A percentile compares a stretch with the other conserved stretches of the same genome.
Conservation (phyloP, 371 early-diverging fungal species). For the Mucor piriformis region DNA sequence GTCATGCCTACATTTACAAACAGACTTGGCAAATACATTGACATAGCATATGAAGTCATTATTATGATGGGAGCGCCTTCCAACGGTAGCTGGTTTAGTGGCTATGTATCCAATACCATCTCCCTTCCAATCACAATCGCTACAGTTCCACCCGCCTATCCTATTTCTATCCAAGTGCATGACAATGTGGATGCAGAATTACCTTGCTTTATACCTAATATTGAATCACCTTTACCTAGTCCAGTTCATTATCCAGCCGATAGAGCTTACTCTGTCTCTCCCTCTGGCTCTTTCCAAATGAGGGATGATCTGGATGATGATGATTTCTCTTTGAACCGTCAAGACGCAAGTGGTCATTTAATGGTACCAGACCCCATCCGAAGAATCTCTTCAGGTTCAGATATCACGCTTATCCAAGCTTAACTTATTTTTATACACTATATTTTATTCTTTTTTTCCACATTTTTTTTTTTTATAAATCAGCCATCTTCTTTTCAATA, state of each 20-base stretch:
- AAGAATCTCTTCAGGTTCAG: slow-evolving; percentile 6
- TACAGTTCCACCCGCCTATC: slow-evolving; percentile 23
- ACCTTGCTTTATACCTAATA: slow-evolving; percentile 39
- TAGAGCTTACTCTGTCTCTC: slow-evolving; percentile 35
- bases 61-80: slow-evolving; percentile 9
- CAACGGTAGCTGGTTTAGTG: slow-evolving; percentile 1
- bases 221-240: slow-evolving; percentile 42
- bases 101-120: slow-evolving; percentile 5
- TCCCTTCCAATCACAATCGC: slow-evolving; percentile 14
- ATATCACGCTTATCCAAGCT: background rate
- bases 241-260: slow-evolving; percentile 29
- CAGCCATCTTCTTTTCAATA: slow-evolving; percentile 34
- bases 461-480: slow-evolving; percentile 12
- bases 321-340: slow-evolving; percentile 16
- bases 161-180: slow-evolving; percentile 10
- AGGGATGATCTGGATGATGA: slow-evolving; percentile 8
- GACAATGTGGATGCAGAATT: slow-evolving; percentile 8
- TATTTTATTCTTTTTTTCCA: background rate
- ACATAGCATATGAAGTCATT: slow-evolving; percentile 35
- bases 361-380: slow-evolving; percentile 37
- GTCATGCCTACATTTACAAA: slow-evolving; percentile 36
- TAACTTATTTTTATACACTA: background rate
- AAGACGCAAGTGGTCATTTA: slow-evolving; percentile 38
- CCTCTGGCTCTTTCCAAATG: slow-evolving; percentile 27
- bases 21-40: slow-evolving; percentile 27